These are phyloP conservation scores for Durio zibethinus DNA, from an alignment of 345 rosid genomes.

Conservation along the genomic window DNA sequence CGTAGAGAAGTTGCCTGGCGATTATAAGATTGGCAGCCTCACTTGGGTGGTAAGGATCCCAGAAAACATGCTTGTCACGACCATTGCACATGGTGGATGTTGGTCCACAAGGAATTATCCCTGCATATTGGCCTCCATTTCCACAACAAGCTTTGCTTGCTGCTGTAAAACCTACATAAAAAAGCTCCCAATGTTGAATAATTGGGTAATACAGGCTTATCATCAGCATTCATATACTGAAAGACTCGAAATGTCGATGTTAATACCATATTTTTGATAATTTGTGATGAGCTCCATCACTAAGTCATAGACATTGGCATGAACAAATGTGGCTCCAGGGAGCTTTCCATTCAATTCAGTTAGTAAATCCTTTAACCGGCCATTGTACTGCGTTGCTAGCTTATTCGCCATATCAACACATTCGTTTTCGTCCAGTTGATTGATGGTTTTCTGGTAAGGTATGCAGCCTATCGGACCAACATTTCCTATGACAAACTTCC, in stretches of 20 bases:
- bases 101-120: conserved; percentile 89
- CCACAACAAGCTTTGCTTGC: conserved; percentile 78
- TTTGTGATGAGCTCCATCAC: conserved; percentile 89
- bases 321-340: conserved; percentile 65
- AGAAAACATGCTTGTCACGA: conserved; percentile 69
- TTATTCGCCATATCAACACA: conserved; percentile 77
- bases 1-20: conserved; percentile 49
- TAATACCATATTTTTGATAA: conserved; percentile 58
- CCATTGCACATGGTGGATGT: conserved; percentile 59
- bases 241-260: background rate
- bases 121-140: conserved; percentile 75
- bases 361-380: conserved; percentile 54
- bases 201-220: background rate
- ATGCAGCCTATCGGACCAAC: conserved; percentile 97
- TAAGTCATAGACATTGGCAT: conserved; percentile 71
- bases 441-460: conserved; percentile 79
- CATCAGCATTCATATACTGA: background rate
- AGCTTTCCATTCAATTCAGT: conserved; percentile 54
- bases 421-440: conserved; percentile 52
- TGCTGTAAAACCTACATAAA: conserved; percentile 37
- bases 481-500: conserved; percentile 83
- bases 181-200: background rate
- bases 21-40: conserved; percentile 71
- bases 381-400: conserved; percentile 68
- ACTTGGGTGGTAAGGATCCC: conserved; percentile 90